Base-by-base conservation (phyloP, 2,329 filamentous ascomycete genomes). In the Helotiales sp. region DNA sequence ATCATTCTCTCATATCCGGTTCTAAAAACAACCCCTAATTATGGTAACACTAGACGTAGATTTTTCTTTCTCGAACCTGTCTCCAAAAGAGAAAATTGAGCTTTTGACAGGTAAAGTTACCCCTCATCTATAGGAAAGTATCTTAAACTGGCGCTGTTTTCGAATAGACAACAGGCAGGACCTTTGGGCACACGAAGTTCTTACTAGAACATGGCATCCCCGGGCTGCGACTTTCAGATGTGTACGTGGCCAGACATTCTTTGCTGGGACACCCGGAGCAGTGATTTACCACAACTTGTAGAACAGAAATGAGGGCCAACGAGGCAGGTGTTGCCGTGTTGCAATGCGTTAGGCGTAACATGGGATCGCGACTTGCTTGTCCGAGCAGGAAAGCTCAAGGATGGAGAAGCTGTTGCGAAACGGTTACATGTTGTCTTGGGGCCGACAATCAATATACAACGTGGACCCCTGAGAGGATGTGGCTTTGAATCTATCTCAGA, bases 341-440 rank as follows among this genome's bases (percentile, higher is more conserved):
- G 40, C 8, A 43, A 15, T 5, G 40, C 40, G 8, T 43, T 43
- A 20, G 40, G 40, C 8, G 40, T 17, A 43, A 43, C 40, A 2
- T 43, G 40, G 40, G 40, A 43, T 20, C 40, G 40, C 20, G 40
- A 43, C 11, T 10, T 43, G 40, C 40, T 43, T 43, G 40, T 43
- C 17, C 40, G 40, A 20, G 40, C 40, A 4, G 40, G 40, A 43
- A 79, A 83, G 68, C 85, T 88, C 63, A 90, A 92, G 86, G 90
- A 87, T 7, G 79, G 82, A 61, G 90, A 92, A 75, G 85, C 89
- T 73, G 83, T 82, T 66, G 85, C 79, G 62, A 93, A 93, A 78
- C 89, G 89, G 60, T 85, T 90, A 7, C 89, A 93, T 73, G 85
- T 91, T 11, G 85, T 91, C 70, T 82, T 93, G 5, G 91, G 90